Evolutionary conservation across 768 basidiomycete genomes (phyloP), one percentile per base, ranked within the genome.

Genomic region (Mycena maculata): DNA sequence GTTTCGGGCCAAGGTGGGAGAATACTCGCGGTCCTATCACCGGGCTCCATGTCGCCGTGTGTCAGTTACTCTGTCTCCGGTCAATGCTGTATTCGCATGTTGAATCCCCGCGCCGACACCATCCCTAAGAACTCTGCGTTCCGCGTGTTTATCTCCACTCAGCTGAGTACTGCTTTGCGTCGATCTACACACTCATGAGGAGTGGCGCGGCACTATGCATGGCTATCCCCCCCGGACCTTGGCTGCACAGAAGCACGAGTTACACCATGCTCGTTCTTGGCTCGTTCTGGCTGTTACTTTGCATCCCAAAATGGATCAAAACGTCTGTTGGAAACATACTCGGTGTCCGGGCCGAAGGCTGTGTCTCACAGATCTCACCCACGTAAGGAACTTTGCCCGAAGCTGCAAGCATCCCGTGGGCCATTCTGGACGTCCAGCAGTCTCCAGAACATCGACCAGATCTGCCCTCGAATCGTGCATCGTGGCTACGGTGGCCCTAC

Each of bases 191-290:
- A 38, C 42, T 25, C 52, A 53, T 38, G 49, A 50, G 60, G 30
- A 39, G 62, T 53, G 58, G 58, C 58, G 65, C 58, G 36, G 38
- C 54, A 4, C 25, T 30, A 52, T 11, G 47, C 50, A 55, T 39
- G 47, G 50, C 63, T 52, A 59, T 65, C 53, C 63, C 53, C 63
- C 49, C 38, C 65, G 65, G 65, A 60, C 31, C 64, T 65, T 55
- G 44, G 11, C 36, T 48, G 38, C 61, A 53, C 61, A 47, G 55
- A 57, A 64, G 55, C 53, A 41, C 38, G 13, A 18, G 16, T 18
- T 42, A 18, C 20, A 44, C 23, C 60, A 36, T 23, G 5, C 3
- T 55, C 54, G 28, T 38, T 56, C 56, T 39, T 36, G 36, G 27
- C 38, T 25, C 3, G 10, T 52, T 48, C 52, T 63, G 31, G 30